Conservation (phyloP, 2,329 filamentous ascomycete species). For the Dryadomyces quercivorus region DNA sequence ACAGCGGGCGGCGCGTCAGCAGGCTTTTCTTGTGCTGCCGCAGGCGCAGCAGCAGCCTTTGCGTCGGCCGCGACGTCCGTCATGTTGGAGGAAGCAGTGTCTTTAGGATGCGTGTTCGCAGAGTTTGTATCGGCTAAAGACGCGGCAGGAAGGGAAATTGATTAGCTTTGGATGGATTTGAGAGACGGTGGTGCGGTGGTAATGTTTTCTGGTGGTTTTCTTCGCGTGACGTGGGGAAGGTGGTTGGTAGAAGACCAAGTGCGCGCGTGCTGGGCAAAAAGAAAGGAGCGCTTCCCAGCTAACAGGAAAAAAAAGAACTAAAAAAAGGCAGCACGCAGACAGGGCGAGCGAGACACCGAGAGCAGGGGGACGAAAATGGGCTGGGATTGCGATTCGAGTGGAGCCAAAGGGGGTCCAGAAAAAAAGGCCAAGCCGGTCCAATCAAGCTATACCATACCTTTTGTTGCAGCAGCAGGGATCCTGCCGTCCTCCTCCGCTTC, state of each 20-base stretch:
- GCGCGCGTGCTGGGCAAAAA: slow-evolving; percentile 7
- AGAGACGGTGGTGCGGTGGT: neutral
- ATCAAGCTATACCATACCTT: slow-evolving; percentile 1
- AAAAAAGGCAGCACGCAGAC: neutral
- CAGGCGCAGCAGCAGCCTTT: slow-evolving; percentile 1
- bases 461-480: neutral
- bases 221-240: slow-evolving; percentile 12
- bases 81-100: slow-evolving; percentile 3
- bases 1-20: neutral
- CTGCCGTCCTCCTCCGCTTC: neutral
- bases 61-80: slow-evolving; percentile 8
- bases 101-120: neutral
- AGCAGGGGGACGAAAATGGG: neutral
- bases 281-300: slow-evolving; percentile 2
- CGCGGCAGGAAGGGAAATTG: neutral
- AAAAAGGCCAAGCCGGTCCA: neutral
- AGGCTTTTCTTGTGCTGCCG: slow-evolving; percentile 4
- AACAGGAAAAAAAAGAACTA: neutral
- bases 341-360: neutral
- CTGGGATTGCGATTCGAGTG: slow-evolving; percentile 1
- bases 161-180: neutral
- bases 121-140: neutral
- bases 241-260: neutral
- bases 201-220: neutral
- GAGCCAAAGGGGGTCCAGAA: neutral